These are phyloP conservation scores for Tulasnella sp. DNA, from an alignment of 768 basidiomycete species.

Conservation along the genomic window DNA sequence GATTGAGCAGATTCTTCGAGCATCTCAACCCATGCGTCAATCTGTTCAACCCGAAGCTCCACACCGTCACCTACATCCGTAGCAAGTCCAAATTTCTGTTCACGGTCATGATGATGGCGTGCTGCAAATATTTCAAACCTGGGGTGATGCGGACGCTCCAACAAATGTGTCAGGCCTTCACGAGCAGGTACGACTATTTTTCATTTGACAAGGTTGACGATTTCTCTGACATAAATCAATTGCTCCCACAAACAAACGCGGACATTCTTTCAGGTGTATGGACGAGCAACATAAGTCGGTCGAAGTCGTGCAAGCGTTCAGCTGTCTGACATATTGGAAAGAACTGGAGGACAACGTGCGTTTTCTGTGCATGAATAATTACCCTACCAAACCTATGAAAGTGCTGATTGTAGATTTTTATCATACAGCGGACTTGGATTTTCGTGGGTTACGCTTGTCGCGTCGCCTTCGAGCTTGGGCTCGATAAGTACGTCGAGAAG, in stretches of 20 bases:
- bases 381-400: no score
- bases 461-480: constrained; percentile 74
- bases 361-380: constrained; percentile 1
- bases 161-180: constrained; percentile 52
- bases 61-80: constrained; percentile 71
- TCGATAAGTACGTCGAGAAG: constrained; percentile 54
- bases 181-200: background rate
- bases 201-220: background rate
- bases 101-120: constrained; percentile 72
- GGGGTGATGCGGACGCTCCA: constrained; percentile 56
- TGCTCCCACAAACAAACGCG: no score
- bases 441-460: constrained; percentile 83
- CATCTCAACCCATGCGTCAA: constrained; percentile 85
- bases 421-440: constrained; percentile 62
- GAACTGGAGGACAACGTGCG: constrained; percentile 73
- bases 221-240: no score
- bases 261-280: constrained; percentile 52
- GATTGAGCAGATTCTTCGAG: constrained; percentile 40
- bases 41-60: constrained; percentile 77
- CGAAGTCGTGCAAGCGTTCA: constrained; percentile 82
- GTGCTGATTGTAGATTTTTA: background rate
- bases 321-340: constrained; percentile 82
- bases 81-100: constrained; percentile 72
- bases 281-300: constrained; percentile 67
- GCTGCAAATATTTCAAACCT: constrained; percentile 72